Conservation (phyloP, 225 moss, liverwort and hornwort genomes). For the Thuidium tamariscinum region DNA sequence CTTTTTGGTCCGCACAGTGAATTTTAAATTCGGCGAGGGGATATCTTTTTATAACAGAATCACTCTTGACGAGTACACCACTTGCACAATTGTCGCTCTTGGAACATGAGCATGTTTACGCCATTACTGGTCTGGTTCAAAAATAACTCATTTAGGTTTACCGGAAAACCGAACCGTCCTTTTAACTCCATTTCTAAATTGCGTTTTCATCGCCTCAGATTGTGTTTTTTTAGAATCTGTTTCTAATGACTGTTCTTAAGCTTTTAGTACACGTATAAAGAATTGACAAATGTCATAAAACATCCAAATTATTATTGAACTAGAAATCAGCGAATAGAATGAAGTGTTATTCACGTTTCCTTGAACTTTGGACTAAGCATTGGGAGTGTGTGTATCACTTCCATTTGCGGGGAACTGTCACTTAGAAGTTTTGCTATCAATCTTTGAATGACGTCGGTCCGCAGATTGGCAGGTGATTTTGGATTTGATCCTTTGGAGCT, state of each 20-base stretch:
- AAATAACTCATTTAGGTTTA: not conserved
- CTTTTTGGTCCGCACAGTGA: not conserved
- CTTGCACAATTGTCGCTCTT: not conserved
- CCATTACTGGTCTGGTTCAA: not conserved
- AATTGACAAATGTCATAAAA: not conserved
- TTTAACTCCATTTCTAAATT: not conserved
- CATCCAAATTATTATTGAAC: not conserved
- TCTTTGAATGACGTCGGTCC: not conserved
- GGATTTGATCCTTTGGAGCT: constrained; percentile 55
- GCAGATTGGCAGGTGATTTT: constrained; percentile 52
- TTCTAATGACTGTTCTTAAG: not conserved
- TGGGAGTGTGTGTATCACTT: not conserved
- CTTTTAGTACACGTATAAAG: not conserved
- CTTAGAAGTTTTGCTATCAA: not conserved
- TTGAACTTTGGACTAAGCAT: not conserved
- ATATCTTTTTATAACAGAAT: not conserved
- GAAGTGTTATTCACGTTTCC: not conserved
- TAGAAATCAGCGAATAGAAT: not conserved
- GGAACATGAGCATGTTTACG: not conserved
- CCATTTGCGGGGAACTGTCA: not conserved
- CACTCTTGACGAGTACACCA: not conserved
- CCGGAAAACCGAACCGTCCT: not conserved
- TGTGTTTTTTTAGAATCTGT: not conserved
- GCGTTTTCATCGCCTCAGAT: not conserved
- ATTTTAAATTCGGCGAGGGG: not conserved